Evolutionary conservation across 1,284 basidiomycete species (phyloP).

Genomic region (Pseudozyma tsukubaensis): DNA sequence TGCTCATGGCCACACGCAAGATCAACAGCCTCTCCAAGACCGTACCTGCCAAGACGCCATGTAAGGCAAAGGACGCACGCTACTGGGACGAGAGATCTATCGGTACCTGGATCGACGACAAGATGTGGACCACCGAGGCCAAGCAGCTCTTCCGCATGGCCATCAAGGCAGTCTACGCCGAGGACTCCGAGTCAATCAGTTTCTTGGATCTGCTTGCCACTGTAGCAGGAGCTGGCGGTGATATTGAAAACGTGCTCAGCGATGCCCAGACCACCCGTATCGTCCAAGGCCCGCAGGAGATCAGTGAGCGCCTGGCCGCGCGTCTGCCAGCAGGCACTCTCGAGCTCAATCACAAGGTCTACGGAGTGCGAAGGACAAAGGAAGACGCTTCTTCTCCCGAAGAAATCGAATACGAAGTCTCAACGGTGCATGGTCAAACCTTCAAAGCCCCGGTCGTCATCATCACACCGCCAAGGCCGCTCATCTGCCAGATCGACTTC

Average conservation of each 20-base stretch:
- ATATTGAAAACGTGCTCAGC: conserved; percentile 40
- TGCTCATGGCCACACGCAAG: conserved; percentile 41
- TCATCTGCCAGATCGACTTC: conserved; percentile 44
- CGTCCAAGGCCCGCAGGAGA: conserved; percentile 35
- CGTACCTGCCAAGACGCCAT: conserved; percentile 30
- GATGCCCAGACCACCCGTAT: conserved; percentile 47
- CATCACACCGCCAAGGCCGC: conserved; percentile 35
- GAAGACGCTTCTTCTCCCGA: not conserved
- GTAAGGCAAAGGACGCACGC: conserved; percentile 21
- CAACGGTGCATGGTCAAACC: conserved; percentile 17
- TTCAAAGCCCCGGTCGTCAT: conserved; percentile 33
- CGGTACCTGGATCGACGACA: conserved; percentile 47
- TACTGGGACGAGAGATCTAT: conserved; percentile 45
- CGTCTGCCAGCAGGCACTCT: conserved; percentile 19
- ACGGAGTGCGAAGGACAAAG: conserved; percentile 12
- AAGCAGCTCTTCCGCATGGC: conserved; percentile 42
- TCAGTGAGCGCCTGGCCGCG: conserved; percentile 36
- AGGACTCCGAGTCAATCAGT: conserved; percentile 41
- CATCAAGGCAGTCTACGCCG: conserved; percentile 49
- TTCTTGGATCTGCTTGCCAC: conserved; percentile 43
- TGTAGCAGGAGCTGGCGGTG: conserved; percentile 37
- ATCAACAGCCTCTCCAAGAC: conserved; percentile 42
- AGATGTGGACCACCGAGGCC: conserved; percentile 37
- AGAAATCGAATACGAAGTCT: conserved; percentile 18
- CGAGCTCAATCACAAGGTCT: conserved; percentile 22